Conservation (phyloP, 306 rosid species). For the Styphnolobium japonicum region DNA sequence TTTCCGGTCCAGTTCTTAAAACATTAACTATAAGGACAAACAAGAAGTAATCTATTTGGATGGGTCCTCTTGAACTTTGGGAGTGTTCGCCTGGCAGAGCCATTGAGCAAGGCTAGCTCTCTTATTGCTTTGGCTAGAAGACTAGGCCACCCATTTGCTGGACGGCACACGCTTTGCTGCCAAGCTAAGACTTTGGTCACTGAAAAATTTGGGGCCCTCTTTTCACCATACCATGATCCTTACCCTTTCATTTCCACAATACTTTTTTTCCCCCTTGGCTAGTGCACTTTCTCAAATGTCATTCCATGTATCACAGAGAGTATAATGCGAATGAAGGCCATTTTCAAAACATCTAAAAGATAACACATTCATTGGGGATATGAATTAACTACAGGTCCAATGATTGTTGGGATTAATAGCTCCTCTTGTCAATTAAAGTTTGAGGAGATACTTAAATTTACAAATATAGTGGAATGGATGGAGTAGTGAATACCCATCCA, state of each 20-base stretch:
- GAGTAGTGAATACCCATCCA: background rate
- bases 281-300: constrained; percentile 20
- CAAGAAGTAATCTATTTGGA: constrained; percentile 1
- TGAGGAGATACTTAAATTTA: background rate
- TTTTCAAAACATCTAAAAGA: constrained; percentile 6
- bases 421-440: background rate
- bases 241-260: too few species aligned
- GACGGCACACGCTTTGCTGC: constrained; percentile 6
- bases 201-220: constrained; percentile 17
- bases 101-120: background rate
- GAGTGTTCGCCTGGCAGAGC: constrained; percentile 4
- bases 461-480: background rate
- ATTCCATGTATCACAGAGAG: background rate
- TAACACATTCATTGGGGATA: background rate
- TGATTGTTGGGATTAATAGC: constrained; percentile 9
- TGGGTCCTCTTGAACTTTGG: constrained; percentile 26
- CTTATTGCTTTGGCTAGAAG: constrained; percentile 6
- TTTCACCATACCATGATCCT: constrained; percentile 2
- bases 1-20: too few species aligned
- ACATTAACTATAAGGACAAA: too few species aligned
- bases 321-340: constrained; percentile 14
- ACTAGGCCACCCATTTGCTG: background rate
- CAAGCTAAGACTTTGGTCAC: constrained; percentile 19
- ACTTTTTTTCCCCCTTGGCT: background rate
- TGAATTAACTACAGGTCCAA: constrained; percentile 1